Evolutionary conservation across 2,329 filamentous ascomycete species (phyloP).

Genomic region (Aspergillus sp.): DNA sequence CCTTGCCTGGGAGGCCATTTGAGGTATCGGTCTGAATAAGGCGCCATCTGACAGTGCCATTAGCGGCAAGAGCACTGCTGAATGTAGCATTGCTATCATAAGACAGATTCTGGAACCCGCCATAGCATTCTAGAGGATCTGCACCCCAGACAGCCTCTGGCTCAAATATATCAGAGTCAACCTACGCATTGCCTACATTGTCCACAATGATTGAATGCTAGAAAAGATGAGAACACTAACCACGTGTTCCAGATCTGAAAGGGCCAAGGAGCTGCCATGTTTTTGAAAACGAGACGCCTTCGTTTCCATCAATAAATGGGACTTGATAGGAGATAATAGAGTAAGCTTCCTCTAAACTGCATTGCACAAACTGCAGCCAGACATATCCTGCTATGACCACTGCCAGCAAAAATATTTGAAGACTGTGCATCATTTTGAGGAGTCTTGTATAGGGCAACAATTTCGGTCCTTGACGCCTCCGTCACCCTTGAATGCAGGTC

Average conservation of each 20-base stretch:
- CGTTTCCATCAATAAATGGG: not conserved
- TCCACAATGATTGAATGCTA: not conserved
- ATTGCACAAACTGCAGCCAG: not conserved
- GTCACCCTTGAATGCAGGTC: not conserved
- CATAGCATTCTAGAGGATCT: slow-evolving; percentile 47
- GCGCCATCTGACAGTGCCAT: slow-evolving; percentile 46
- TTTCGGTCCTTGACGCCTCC: not conserved
- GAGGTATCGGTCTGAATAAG: slow-evolving; percentile 26
- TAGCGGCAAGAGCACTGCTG: slow-evolving; percentile 43
- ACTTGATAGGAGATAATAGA: slow-evolving; percentile 3
- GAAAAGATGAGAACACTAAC: slow-evolving; percentile 26
- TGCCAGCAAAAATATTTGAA: not conserved
- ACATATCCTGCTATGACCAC: not conserved
- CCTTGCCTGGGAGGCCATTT: slow-evolving; percentile 15
- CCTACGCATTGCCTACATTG: not conserved
- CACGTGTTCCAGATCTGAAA: slow-evolving; percentile 52
- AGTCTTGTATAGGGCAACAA: not conserved
- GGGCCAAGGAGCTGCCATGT: slow-evolving; percentile 49
- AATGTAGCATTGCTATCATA: slow-evolving; percentile 38
- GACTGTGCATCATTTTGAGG: not conserved
- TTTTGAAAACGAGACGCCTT: slow-evolving; percentile 17
- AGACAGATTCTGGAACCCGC: slow-evolving; percentile 44
- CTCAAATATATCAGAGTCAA: not conserved
- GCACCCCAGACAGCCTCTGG: slow-evolving; percentile 52
- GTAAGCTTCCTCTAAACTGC: not conserved